phyloP scores from a whole-genome alignment of 2,329 filamentous ascomycete genomes.

The Trichothecium sympodiale region DNA sequence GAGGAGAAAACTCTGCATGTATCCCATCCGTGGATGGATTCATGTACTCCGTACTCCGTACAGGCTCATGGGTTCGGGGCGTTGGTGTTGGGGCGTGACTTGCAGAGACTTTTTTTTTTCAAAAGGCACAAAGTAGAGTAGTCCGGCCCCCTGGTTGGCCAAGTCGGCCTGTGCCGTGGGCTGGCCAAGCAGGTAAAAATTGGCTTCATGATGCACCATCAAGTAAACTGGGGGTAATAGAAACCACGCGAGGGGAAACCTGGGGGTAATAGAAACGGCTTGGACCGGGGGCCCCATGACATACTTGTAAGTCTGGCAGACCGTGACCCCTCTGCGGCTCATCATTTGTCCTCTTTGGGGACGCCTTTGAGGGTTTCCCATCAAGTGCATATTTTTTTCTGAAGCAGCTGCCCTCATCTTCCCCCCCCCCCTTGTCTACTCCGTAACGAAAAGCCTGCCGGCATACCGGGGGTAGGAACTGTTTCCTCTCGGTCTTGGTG shows the following conservation, averaged over 20 bases:
- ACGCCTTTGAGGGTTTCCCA: not conserved
- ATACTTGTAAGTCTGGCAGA: constrained; percentile 7
- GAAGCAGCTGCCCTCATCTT: not conserved
- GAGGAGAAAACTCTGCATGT: not conserved
- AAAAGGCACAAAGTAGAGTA: not conserved
- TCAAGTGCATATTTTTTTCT: not conserved
- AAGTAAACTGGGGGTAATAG: constrained; percentile 28
- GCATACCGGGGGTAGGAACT: too few relatives aligned
- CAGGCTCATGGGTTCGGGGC: constrained; percentile 1
- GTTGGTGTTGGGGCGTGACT: not conserved
- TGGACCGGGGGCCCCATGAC: constrained; percentile 5
- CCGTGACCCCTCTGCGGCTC: not conserved
- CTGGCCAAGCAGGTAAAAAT: constrained; percentile 5
- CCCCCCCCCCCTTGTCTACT: not conserved
- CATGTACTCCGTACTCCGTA: not conserved
- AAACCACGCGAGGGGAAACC: constrained; percentile 11
- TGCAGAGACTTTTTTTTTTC: constrained; percentile 2
- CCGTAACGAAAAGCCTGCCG: not conserved
- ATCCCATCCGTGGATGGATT: not conserved
- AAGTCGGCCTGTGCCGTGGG: constrained; percentile 2
- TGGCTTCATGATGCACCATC: constrained; percentile 18
- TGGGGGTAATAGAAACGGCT: constrained; percentile 9
- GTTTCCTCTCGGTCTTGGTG: too few relatives aligned
- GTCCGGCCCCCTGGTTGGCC: not conserved
- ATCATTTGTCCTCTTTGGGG: too few relatives aligned